Percentiles rank a stretch among this genome's conserved stretches.
phyloP scores from a whole-genome alignment of 495 filamentous ascomycete species.

The Podospora pseudocomata region DNA sequence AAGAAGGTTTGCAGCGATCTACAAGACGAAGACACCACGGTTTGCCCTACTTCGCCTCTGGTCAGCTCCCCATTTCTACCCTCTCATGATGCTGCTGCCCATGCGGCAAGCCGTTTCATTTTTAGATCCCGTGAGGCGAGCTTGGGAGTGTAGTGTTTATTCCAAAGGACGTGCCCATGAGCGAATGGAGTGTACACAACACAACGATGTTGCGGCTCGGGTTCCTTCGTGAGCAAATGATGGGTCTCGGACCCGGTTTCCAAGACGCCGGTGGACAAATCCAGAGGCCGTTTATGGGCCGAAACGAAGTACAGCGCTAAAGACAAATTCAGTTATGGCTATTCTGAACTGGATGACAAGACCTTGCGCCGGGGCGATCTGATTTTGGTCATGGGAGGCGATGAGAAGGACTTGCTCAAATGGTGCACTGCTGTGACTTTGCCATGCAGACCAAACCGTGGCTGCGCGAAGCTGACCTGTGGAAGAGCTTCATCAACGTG shows the following conservation, averaged over 20 bases:
- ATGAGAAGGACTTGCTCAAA: constrained; percentile 41
- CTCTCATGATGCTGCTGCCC: constrained; percentile 41
- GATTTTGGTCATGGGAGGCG: constrained; percentile 45
- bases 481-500: constrained; percentile 53
- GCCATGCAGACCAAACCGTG: constrained; percentile 51
- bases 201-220: constrained; percentile 31
- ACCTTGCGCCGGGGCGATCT: constrained; percentile 41
- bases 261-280: neutral
- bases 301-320: constrained; percentile 17
- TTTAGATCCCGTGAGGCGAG: constrained; percentile 37
- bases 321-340: constrained; percentile 20
- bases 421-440: constrained; percentile 38
- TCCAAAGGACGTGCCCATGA: constrained; percentile 47
- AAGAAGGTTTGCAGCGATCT: constrained; percentile 28
- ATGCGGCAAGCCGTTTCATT: constrained; percentile 35
- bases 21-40: constrained; percentile 20
- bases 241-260: constrained; percentile 8
- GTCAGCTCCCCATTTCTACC: constrained; percentile 51
- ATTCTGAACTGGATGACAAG: constrained; percentile 31
- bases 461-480: constrained; percentile 50
- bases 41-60: constrained; percentile 48
- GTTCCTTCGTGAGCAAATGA: constrained; percentile 22
- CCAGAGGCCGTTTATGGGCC: neutral
- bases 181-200: constrained; percentile 45
- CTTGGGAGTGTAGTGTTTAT: constrained; percentile 50